phyloP scores from a whole-genome alignment of 441 rosid species.

The Hura crepitans region DNA sequence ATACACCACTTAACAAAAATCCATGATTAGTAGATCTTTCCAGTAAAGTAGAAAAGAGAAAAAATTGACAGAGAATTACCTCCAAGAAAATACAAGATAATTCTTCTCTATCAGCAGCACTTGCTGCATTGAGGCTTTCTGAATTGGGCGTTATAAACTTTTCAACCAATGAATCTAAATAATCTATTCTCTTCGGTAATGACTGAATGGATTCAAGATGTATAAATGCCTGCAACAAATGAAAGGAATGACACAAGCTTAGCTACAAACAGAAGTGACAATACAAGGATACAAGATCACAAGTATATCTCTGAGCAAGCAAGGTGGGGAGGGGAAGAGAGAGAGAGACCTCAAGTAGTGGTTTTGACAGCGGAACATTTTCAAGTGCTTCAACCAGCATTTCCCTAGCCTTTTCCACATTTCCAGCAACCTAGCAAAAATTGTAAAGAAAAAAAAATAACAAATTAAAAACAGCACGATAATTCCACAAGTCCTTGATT shows the following conservation, averaged over 20 bases:
- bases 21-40: background rate
- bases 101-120: constrained; percentile 78
- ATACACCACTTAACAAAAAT: background rate
- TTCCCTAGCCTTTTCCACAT: constrained; percentile 73
- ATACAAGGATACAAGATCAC: background rate
- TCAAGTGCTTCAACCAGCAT: constrained; percentile 70
- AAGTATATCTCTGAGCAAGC: too few species aligned
- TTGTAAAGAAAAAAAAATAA: background rate
- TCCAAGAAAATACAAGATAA: constrained; percentile 76
- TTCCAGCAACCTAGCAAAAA: constrained; percentile 54
- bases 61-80: constrained; percentile 36
- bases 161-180: constrained; percentile 64
- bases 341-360: constrained; percentile 59
- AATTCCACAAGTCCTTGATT: background rate
- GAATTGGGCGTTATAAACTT: constrained; percentile 56
- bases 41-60: background rate
- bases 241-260: background rate
- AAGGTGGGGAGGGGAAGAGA: background rate
- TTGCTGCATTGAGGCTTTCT: constrained; percentile 44
- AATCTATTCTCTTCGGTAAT: constrained; percentile 63
- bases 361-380: constrained; percentile 69
- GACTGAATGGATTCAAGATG: constrained; percentile 71
- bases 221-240: constrained; percentile 48
- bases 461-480: background rate
- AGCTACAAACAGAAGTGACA: constrained; percentile 2